A percentile compares a stretch with the other conserved stretches of the same genome.
These are phyloP conservation scores for Collybia mongolica DNA, from an alignment of 768 basidiomycete genomes.

Conservation along the genomic window DNA sequence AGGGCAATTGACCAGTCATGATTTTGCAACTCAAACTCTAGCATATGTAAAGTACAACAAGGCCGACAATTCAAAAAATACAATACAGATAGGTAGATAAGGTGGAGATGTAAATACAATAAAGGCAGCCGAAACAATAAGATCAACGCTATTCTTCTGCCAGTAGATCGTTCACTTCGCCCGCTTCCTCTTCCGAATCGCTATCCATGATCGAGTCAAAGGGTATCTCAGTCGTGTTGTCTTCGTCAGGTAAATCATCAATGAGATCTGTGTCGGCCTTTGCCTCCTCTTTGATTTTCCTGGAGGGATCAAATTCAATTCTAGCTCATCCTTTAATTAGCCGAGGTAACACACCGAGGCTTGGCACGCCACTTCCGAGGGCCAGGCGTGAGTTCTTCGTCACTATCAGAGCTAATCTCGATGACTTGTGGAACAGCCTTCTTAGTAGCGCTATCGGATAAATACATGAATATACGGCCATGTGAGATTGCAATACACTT, in stretches of 20 bases:
- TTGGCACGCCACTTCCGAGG: constrained; percentile 13
- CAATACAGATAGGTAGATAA: constrained; percentile 1
- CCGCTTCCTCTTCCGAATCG: constrained; percentile 50
- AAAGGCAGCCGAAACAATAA: too few species aligned
- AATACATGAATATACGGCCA: too few species aligned
- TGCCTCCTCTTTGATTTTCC: constrained; percentile 35
- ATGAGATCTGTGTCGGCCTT: constrained; percentile 39
- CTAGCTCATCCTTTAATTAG: constrained; percentile 3
- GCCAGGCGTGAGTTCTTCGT: constrained; percentile 26
- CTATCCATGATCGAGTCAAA: constrained; percentile 52
- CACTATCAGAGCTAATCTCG: constrained; percentile 37
- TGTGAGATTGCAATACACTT: too few species aligned
- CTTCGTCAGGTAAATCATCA: constrained; percentile 34
- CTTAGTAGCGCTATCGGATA: constrained; percentile 33
- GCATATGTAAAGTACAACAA: too few species aligned
- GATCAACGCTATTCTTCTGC: constrained; percentile 20
- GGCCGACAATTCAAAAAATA: too few species aligned
- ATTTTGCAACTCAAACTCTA: too few species aligned
- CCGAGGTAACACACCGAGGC: constrained; percentile 15
- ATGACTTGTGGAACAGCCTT: constrained; percentile 29
- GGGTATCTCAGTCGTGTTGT: constrained; percentile 16
- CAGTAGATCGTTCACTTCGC: constrained; percentile 50
- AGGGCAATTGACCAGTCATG: too few species aligned
- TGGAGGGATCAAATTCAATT: constrained; percentile 10
- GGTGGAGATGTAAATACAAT: background rate